Percentiles rank a stretch among this genome's conserved stretches.
Evolutionary conservation across 2,329 filamentous ascomycete species (phyloP).

Genomic region (Stylonectria norvegica): DNA sequence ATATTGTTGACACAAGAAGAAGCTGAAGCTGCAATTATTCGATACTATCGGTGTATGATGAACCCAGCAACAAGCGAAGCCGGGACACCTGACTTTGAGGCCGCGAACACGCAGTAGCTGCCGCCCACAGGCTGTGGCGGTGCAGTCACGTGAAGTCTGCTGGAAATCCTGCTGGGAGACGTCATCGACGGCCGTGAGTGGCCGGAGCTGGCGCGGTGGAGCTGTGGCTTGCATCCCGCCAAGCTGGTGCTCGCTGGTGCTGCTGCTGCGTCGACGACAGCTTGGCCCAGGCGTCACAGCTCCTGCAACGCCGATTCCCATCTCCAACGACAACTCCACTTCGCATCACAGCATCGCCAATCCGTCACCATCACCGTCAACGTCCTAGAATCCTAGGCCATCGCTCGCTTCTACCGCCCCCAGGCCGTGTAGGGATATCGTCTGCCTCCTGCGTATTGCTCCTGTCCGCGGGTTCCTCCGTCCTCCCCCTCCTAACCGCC

Average conservation of each 20-base stretch:
- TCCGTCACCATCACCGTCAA: slow-evolving; percentile 11
- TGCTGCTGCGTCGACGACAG: slow-evolving; percentile 7
- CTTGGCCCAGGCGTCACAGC: slow-evolving; percentile 30
- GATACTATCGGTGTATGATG: slow-evolving; percentile 16
- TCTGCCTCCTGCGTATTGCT: slow-evolving; percentile 2
- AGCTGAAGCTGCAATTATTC: slow-evolving; percentile 7
- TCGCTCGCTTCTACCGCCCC: slow-evolving; percentile 16
- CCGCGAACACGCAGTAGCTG: slow-evolving; percentile 19
- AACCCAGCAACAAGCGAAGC: slow-evolving; percentile 15
- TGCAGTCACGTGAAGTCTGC: slow-evolving; percentile 30
- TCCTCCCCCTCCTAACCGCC: slow-evolving; percentile 22
- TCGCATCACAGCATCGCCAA: no score
- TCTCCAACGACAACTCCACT: no score
- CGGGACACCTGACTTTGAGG: slow-evolving; percentile 25
- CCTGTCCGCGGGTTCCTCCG: slow-evolving; percentile 9
- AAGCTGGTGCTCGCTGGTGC: slow-evolving; percentile 1
- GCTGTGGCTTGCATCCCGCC: slow-evolving; percentile 15
- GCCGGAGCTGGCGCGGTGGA: slow-evolving; percentile 11
- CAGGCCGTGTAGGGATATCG: slow-evolving; percentile 5
- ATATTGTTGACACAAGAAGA: not conserved
- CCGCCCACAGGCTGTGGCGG: slow-evolving; percentile 24
- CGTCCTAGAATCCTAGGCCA: slow-evolving; percentile 19
- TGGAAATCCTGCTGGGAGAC: slow-evolving; percentile 23
- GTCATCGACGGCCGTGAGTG: slow-evolving; percentile 15
- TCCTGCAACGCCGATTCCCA: slow-evolving; percentile 22